Base-by-base conservation (phyloP, 106 monocot genomes). In the Dioscorea zingiberensis region DNA sequence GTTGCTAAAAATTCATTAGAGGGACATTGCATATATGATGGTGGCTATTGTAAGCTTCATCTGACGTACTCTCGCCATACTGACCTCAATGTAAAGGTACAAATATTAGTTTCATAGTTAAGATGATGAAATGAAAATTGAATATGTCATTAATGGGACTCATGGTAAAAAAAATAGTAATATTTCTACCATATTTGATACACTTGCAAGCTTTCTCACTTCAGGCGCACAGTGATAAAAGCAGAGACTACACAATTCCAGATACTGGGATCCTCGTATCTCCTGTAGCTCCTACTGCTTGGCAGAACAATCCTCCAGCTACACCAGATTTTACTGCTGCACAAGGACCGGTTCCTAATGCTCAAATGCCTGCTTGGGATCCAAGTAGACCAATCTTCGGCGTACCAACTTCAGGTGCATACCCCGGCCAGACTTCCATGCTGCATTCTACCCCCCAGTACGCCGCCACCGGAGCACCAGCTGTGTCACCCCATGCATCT, bases 1-100 rank as follows among this genome's bases (percentile, higher is more conserved):
- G 73, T 86, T 64, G 91, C 97, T 30, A 97, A 97, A 75, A 81
- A 91, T 54, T 85, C 88, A 28, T 73, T 97, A 59, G 95, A 95
- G 77, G 95, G 95, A 72, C 97, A 97, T 69, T 88, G 91, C 88
- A 97, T 97, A 30, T 91, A 97, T 91, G 87, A 87, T 68, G 91
- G 88, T 71, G 91, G 97, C 74, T 97, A 83, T 63, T 97, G 91
- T 84, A 97, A 94, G 85, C 90, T 90, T 86, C 90, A 90, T 78
- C 80, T 86, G 86, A 74, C 90, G 77, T 90, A 90, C 90, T 90
- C 90, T 90, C 82, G 77, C 80, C 90, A 90, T 86, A 90, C 85
- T 90, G 86, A 90, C 86, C 90, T 86, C 76, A 85, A 75, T 83
- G 90, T 90, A 69, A 90, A 85, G 85, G 90, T 85, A 94, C 71